Base-by-base conservation (phyloP, 2,329 filamentous ascomycete genomes). In the Rutstroemia sp. region DNA sequence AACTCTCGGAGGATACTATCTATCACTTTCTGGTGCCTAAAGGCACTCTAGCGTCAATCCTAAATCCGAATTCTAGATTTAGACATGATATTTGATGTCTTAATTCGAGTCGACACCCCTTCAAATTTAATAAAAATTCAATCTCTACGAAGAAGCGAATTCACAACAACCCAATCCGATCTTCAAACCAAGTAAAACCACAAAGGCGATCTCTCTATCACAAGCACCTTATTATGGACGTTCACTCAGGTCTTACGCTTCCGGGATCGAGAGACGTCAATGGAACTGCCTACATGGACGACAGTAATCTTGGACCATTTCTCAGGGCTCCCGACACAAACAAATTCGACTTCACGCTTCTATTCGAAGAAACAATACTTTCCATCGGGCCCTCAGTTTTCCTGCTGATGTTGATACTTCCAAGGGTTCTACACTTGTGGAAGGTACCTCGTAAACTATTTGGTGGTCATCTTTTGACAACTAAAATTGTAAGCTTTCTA, bases 321-420 rank as follows among this genome's bases (percentile, higher is more conserved):
- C 12, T 59, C 10, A 42, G 34, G 2, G 10, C 48, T 10, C 48
- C 52, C 7, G 27, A 46, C 23, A 49, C 25, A 34, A 17, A 12
- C 19, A 57, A 58, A 21, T 65, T 67, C 30, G 63, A 67, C 53
- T 67, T 67, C 57, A 66, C 64, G 39, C 57, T 67, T 17, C 47
- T 67, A 0, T 67, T 67, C 44, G 65, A 67, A 51, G 64, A 67
- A 48, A 58, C 63, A 9, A 64, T 67, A 9, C 47, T 67, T 16
- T 63, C 64, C 17, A 66, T 67, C n/a, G 37, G 47, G 27, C 65
- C 65, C 7, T 63, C 63, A 5, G 51, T 59, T 54, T 27, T 66
- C 5, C 54, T 67, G 10, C 41, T 67, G 37, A 39, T 65, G 17
- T 42, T 57, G 12, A 53, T 58, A 21, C 61, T 60, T 7, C 54